phyloP scores from a whole-genome alignment of 129 eudicot genomes.

The Flaveria sonorensis region DNA sequence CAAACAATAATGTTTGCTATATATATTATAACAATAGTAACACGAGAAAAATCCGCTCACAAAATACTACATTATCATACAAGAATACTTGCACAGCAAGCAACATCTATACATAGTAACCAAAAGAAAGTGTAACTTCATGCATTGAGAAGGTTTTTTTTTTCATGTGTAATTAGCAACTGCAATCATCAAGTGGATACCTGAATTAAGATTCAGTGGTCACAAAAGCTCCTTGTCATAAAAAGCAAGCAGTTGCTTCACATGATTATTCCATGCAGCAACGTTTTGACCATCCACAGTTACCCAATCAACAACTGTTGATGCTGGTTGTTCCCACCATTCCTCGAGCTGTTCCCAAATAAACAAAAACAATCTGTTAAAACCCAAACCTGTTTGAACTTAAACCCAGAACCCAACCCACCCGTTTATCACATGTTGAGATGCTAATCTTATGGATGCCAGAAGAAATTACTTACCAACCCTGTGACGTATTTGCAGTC shows the following conservation, averaged over 20 bases:
- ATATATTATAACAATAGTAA: neutral
- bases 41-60: slow-evolving; percentile 4
- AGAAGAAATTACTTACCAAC: slow-evolving; percentile 61
- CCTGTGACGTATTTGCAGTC: slow-evolving; percentile 94
- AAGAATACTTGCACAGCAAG: slow-evolving; percentile 20
- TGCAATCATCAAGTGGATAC: neutral
- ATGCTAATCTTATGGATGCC: neutral
- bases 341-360: slow-evolving; percentile 74
- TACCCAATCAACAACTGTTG: slow-evolving; percentile 98
- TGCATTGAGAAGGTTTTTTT: neutral
- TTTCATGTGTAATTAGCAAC: slow-evolving; percentile 6
- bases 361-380: neutral
- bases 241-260: slow-evolving; percentile 91
- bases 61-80: slow-evolving; percentile 18
- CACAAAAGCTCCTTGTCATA: slow-evolving; percentile 73
- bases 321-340: slow-evolving; percentile 99
- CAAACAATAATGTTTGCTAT: slow-evolving; percentile 7
- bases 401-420: neutral
- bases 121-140: neutral
- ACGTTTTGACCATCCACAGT: slow-evolving; percentile 92
- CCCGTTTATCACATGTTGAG: neutral
- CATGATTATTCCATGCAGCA: slow-evolving; percentile 89
- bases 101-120: slow-evolving; percentile 28
- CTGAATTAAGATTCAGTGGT: slow-evolving; percentile 7
- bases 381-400: neutral